Percentiles rank a stretch among this genome's conserved stretches.
These are phyloP conservation scores for Penicillium angulare DNA, from an alignment of 495 filamentous ascomycete species.

Conservation along the genomic window DNA sequence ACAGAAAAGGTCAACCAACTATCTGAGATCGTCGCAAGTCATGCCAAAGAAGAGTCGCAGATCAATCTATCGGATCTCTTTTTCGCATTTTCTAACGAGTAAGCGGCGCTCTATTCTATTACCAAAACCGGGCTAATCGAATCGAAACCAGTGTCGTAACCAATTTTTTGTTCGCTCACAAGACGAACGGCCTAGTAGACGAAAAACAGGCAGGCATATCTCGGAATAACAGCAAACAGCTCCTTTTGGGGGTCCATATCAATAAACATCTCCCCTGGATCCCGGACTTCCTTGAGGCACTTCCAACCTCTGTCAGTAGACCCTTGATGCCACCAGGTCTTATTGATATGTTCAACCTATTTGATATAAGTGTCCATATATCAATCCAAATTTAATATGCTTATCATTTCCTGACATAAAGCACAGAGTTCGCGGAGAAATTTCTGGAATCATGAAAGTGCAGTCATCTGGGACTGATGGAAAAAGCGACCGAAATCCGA, in stretches of 20 bases:
- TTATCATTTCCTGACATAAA: conserved; percentile 12
- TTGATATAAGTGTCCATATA: conserved; percentile 26
- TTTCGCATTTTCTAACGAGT: conserved; percentile 35
- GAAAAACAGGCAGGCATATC: conserved; percentile 29
- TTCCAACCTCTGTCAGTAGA: conserved; percentile 34
- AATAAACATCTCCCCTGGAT: conserved; percentile 44
- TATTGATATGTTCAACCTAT: conserved; percentile 36
- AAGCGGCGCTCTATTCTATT: conserved; percentile 7
- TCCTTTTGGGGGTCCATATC: conserved; percentile 35
- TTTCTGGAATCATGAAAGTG: conserved; percentile 29
- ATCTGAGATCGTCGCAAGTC: conserved; percentile 24
- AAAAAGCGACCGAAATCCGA: conserved; percentile 15
- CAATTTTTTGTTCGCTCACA: conserved; percentile 39
- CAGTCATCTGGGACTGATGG: conserved; percentile 24
- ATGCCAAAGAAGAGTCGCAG: conserved; percentile 26
- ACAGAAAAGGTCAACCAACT: conserved; percentile 35
- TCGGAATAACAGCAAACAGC: conserved; percentile 32
- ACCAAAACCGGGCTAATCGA: conserved; percentile 17
- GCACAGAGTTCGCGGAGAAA: conserved; percentile 35
- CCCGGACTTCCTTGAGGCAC: conserved; percentile 34
- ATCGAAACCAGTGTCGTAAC: conserved; percentile 32
- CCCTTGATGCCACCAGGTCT: conserved; percentile 39
- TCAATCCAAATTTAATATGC: background rate
- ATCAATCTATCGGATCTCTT: conserved; percentile 41
- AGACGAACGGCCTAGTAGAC: conserved; percentile 31